phyloP scores from a whole-genome alignment of 2,329 filamentous ascomycete genomes.

The Phialocephala subalpina region DNA sequence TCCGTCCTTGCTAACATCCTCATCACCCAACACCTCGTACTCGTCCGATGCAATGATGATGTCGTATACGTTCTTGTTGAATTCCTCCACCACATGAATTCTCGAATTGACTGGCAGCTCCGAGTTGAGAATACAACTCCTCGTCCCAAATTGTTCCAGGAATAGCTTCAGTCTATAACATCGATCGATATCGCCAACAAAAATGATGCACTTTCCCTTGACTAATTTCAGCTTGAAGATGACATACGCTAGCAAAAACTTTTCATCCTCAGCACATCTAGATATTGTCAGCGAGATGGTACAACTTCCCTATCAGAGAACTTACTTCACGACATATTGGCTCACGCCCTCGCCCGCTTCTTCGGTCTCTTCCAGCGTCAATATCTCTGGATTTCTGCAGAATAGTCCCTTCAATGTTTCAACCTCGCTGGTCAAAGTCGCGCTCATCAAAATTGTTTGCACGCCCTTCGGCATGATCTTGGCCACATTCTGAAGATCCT shows the following conservation, averaged over 20 bases:
- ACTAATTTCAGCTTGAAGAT: conserved; percentile 95
- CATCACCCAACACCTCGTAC: conserved; percentile 79
- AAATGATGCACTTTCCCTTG: conserved; percentile 89
- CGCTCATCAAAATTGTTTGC: conserved; percentile 93
- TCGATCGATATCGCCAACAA: conserved; percentile 85
- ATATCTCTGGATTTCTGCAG: conserved; percentile 78
- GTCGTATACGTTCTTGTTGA: conserved; percentile 96
- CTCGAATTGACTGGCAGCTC: conserved; percentile 93
- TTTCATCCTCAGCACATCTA: conserved; percentile 93
- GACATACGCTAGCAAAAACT: conserved; percentile 90
- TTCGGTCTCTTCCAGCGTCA: conserved; percentile 86
- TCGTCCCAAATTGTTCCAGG: conserved; percentile 95
- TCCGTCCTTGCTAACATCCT: conserved; percentile 48
- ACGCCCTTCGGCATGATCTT: conserved; percentile 82
- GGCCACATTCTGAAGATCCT: conserved; percentile 84
- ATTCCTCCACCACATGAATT: conserved; percentile 95
- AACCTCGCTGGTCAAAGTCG: conserved; percentile 88
- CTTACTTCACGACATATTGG: conserved; percentile 85
- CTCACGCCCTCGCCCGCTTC: conserved; percentile 78
- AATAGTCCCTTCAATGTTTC: conserved; percentile 87
- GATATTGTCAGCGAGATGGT: conserved; percentile 28
- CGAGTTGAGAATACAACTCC: conserved; percentile 91
- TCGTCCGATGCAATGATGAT: conserved; percentile 98
- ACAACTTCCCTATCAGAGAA: conserved; percentile 8
- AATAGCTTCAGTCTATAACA: conserved; percentile 95